Conservation (phyloP, 202 grass and related monocot species). For the Digitaria exilis region DNA sequence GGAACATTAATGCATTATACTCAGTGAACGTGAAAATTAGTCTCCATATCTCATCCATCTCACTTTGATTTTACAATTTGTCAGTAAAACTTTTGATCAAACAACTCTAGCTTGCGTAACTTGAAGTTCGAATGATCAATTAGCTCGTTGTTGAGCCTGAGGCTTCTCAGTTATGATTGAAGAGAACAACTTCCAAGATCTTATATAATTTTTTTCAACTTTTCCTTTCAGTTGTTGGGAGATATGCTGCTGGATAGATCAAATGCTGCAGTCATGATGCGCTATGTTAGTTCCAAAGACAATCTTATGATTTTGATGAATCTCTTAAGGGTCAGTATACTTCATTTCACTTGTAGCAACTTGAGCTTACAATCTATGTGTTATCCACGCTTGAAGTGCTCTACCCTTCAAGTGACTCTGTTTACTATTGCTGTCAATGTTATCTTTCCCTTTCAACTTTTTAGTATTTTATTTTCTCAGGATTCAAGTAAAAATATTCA, state of each 20-base stretch:
- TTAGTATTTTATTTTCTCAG: conserved; percentile 46
- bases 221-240: conserved; percentile 80
- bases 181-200: conserved; percentile 4
- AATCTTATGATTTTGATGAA: conserved; percentile 99
- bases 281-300: conserved; percentile 95
- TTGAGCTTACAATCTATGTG: conserved; percentile 32
- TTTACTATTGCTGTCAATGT: conserved; percentile 22
- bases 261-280: conserved; percentile 96
- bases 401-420: neutral
- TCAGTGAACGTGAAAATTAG: neutral
- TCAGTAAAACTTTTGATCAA: neutral
- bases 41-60: neutral
- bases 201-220: conserved; percentile 33
- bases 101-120: neutral
- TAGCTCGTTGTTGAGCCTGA: neutral
- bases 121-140: neutral
- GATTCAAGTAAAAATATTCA: conserved; percentile 97
- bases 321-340: conserved; percentile 77
- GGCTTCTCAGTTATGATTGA: neutral
- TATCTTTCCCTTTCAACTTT: conserved; percentile 15
- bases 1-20: conserved; percentile 1
- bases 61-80: neutral
- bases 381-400: neutral
- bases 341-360: conserved; percentile 1
- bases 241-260: conserved; percentile 96